A percentile compares a stretch with the other conserved stretches of the same genome.
phyloP scores from a whole-genome alignment of 2,329 filamentous ascomycete genomes.

The Colletotrichum kahawae region DNA sequence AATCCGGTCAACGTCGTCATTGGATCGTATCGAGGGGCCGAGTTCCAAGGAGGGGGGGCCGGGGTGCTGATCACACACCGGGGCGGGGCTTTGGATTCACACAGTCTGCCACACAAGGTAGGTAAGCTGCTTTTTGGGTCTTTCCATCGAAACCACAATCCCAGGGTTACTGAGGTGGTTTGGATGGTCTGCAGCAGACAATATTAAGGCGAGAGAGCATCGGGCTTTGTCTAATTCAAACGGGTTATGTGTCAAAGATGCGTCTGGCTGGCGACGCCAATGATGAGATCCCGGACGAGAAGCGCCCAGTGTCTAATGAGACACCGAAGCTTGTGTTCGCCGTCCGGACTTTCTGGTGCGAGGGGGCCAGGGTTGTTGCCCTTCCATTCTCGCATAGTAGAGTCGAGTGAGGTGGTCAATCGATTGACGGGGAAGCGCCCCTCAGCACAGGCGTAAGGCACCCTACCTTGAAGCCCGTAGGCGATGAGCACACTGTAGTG shows the following conservation, averaged over 20 bases:
- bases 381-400: slow-evolving; percentile 3
- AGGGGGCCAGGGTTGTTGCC: slow-evolving; percentile 17
- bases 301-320: not conserved
- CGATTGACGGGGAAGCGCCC: not conserved
- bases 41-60: not conserved
- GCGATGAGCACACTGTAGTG: too few relatives aligned
- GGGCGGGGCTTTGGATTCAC: not conserved
- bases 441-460: not conserved
- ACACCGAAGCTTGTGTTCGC: not conserved
- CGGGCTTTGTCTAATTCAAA: slow-evolving; percentile 13
- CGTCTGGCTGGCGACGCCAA: not conserved
- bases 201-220: not conserved
- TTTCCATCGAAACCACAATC: not conserved
- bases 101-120: not conserved
- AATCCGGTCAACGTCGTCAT: slow-evolving; percentile 5
- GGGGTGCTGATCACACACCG: not conserved
- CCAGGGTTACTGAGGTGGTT: not conserved
- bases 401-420: not conserved
- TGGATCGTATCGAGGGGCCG: not conserved
- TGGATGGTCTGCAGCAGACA: not conserved
- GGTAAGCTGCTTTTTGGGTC: not conserved
- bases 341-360: slow-evolving; percentile 10
- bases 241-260: slow-evolving; percentile 5
- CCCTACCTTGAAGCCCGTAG: not conserved
- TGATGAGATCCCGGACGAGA: not conserved